Conservation (phyloP, 139 green algal species). For the Coelastrella sp. region DNA sequence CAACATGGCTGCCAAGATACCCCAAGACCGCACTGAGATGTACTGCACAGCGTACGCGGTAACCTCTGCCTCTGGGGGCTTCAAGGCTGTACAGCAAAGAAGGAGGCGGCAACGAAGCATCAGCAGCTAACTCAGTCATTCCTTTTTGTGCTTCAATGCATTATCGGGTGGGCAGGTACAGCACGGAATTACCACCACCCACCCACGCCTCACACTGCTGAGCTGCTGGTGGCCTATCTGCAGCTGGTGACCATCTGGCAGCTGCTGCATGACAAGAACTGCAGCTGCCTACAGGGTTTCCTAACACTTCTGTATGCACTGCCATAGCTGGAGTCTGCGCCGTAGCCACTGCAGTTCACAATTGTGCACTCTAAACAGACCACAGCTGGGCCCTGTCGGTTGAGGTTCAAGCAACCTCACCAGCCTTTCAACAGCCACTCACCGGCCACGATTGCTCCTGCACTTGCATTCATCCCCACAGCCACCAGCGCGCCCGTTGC, state of each 20-base stretch:
- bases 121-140: too few species aligned
- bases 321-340: too few species aligned
- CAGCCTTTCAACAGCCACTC: neutral
- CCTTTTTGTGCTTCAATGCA: too few species aligned
- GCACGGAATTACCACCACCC: too few species aligned
- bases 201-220: too few species aligned
- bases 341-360: too few species aligned
- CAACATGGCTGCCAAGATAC: constrained; percentile 59
- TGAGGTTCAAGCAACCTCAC: neutral
- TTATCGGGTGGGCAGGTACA: too few species aligned
- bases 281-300: too few species aligned
- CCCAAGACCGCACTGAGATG: constrained; percentile 58
- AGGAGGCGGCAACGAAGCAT: too few species aligned
- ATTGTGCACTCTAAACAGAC: neutral
- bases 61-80: constrained; percentile 55
- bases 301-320: neutral
- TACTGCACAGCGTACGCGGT: constrained; percentile 59
- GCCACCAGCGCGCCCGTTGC: constrained; percentile 27
- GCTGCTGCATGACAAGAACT: too few species aligned
- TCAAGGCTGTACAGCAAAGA: constrained; percentile 48
- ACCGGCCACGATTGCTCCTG: constrained; percentile 48
- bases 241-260: too few species aligned
- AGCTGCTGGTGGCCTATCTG: too few species aligned
- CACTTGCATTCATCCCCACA: constrained; percentile 30
- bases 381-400: neutral